A percentile compares a stretch with the other conserved stretches of the same genome.
Evolutionary conservation across 2,329 filamentous ascomycete genomes (phyloP).

Genomic region (Trichoderma koningii): DNA sequence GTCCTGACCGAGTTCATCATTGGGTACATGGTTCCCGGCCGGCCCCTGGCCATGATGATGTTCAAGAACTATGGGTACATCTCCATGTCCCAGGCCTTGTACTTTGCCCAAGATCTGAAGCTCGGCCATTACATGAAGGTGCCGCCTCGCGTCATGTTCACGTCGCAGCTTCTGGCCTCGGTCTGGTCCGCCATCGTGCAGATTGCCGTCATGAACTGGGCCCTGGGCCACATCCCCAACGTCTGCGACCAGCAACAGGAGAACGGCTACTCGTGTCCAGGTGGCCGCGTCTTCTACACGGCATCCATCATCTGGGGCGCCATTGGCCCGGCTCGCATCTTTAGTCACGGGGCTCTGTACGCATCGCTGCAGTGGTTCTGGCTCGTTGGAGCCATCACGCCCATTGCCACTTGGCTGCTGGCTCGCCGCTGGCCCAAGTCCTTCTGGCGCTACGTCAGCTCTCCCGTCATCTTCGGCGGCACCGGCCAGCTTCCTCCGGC

Average conservation of each 20-base stretch:
- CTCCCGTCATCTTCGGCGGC: conserved; percentile 69
- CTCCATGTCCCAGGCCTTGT: conserved; percentile 65
- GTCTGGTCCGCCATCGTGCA: conserved; percentile 64
- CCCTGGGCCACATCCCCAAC: conserved; percentile 60
- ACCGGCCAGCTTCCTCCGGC: conserved; percentile 66
- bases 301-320: conserved; percentile 73
- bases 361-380: conserved; percentile 69
- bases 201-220: conserved; percentile 67
- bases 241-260: conserved; percentile 59
- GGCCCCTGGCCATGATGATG: conserved; percentile 73
- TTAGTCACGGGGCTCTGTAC: conserved; percentile 64
- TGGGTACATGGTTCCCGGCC: conserved; percentile 72
- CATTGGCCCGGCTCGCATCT: conserved; percentile 71
- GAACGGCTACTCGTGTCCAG: conserved; percentile 59
- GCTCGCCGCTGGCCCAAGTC: conserved; percentile 64
- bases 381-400: conserved; percentile 64
- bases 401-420: conserved; percentile 63
- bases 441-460: conserved; percentile 65
- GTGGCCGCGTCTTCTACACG: conserved; percentile 63
- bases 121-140: conserved; percentile 70
- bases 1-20: conserved; percentile 73
- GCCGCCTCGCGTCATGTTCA: conserved; percentile 63
- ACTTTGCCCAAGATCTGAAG: conserved; percentile 67
- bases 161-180: conserved; percentile 60
- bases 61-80: conserved; percentile 76